A percentile compares a stretch with the other conserved stretches of the same genome.
Conservation (phyloP, 2,329 filamentous ascomycete genomes). For the Claviceps sorghi region DNA sequence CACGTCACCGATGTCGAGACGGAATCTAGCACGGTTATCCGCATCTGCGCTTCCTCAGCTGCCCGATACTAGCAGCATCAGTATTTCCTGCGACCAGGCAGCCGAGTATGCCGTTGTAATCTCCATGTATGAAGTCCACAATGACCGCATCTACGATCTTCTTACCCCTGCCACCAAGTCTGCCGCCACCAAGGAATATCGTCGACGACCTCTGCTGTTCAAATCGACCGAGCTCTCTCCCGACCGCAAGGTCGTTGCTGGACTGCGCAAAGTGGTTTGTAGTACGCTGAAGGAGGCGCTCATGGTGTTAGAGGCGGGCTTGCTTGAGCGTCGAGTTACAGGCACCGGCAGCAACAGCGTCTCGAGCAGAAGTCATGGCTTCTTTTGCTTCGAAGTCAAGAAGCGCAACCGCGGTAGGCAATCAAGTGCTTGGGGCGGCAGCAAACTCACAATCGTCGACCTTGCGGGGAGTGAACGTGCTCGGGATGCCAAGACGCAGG, state of each 20-base stretch:
- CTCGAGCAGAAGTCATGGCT: constrained; percentile 84
- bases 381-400: constrained; percentile 91
- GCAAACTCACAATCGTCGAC: constrained; percentile 76
- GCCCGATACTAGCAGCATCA: constrained; percentile 60
- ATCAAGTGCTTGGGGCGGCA: constrained; percentile 54
- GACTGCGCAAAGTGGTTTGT: constrained; percentile 80
- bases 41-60: constrained; percentile 54
- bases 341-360: constrained; percentile 89
- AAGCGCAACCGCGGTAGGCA: constrained; percentile 43
- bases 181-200: constrained; percentile 50
- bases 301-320: constrained; percentile 75
- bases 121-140: constrained; percentile 99
- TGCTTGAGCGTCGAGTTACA: constrained; percentile 74
- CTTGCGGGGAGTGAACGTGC: constrained; percentile 88
- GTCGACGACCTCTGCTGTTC: constrained; percentile 74
- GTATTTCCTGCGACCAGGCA: constrained; percentile 41
- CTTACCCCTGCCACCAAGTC: constrained; percentile 50
- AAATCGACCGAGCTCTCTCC: constrained; percentile 79
- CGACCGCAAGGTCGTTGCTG: constrained; percentile 88
- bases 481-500: constrained; percentile 83
- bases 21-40: constrained; percentile 53
- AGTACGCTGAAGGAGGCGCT: constrained; percentile 68
- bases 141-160: constrained; percentile 92
- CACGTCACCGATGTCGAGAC: constrained; percentile 37
- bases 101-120: constrained; percentile 78